Base-by-base conservation (phyloP, 2,329 filamentous ascomycete species). In the Talaromyces marneffei region DNA sequence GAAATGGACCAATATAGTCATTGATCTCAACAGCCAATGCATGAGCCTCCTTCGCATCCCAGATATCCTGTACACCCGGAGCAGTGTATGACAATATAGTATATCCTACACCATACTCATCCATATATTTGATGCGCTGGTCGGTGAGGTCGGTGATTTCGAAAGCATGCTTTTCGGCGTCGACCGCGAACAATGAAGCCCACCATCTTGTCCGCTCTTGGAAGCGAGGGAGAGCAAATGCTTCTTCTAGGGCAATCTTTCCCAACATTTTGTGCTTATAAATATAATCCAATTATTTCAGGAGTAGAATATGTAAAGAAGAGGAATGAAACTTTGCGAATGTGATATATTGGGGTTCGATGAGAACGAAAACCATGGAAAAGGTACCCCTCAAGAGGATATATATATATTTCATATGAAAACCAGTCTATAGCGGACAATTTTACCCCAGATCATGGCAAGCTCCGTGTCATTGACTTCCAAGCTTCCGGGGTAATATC, bases 11-110 rank as follows among this genome's bases (percentile, higher is more conserved):
- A 60, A 72, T 63, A 52, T 70, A 69, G 59, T 71, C 67, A 62
- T 72, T 72, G 61, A 69, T 63, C 50, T 69, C 66, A 4, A 59
- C 62, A 27, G 69, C 69, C 37, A 69, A 59, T 8, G 65, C 59
- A 29, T 69, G 65, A 33, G 70, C 70, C 35, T 69, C 66, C 31
- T 65, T 64, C 12, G 62, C 59, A 54, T 71, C 66, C 44, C 57
- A 63, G 35, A 69, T 63, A 55, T 68, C 69, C 37, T 71, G 70
- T 3, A 70, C 65, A 18, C 69, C 70, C 0, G 70, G 70, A 6
- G 68, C 67, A 12, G 67, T 69, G 53, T 68, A 68, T 18, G 68
- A 70, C 35, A 70, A 48, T 8, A 71, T 65, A 25, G 65, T 67
- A 54, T 67, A 70, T 20, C 67, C 69, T 4, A 71, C 68, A n/a